Evolutionary conservation across 306 rosid genomes (phyloP), one percentile per base, ranked within the genome.

Genomic region (Arachis hypogaea): DNA sequence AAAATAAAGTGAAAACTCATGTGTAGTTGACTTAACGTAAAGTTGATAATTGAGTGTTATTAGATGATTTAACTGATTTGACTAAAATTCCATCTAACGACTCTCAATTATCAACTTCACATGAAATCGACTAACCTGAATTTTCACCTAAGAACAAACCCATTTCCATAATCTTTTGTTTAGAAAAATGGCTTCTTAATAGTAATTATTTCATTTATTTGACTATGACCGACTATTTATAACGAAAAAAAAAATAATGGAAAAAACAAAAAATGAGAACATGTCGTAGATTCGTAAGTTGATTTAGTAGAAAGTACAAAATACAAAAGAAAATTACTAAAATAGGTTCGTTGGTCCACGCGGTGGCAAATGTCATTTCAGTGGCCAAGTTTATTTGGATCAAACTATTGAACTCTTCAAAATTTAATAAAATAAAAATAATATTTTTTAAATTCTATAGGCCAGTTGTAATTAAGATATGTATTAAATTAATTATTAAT

Each of bases 321-420:
- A 33, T 33, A 22, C 28, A 57, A 57, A 57, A 18, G 8, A 55
- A 55, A 57, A 22, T 57, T 33, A 22, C 40, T 8, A 7, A 5
- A 11, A 57, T 11, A 28, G 16, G 40, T 57, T 4, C 47, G 76
- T 30, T 5, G 76, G 76, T 60, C 68, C 77, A 60, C 59, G 68
- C 59, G 59, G 76, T 58, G 66, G 11, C 11, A 10, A 10, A 63
- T 14, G 51, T 16, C 68, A 63, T 7, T 63, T 42, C 3, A 3
- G 5, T 14, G 58, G 29, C 61, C 0, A 16, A 55, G 22, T 18
- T 29, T 55, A 1, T 43, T 43, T 7, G 9, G 9, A 43, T 0
- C 38, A 33, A 33, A 33, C 4, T 33, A 33, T 33, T 33, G 38
- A 33, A 33, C 38, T 2, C 4, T 33, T 33, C 38, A 33, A 33